Percentiles rank a stretch among this genome's conserved stretches.
These are phyloP conservation scores for Emergomyces orientalis DNA, from an alignment of 2,329 filamentous ascomycete species.

Conservation along the genomic window DNA sequence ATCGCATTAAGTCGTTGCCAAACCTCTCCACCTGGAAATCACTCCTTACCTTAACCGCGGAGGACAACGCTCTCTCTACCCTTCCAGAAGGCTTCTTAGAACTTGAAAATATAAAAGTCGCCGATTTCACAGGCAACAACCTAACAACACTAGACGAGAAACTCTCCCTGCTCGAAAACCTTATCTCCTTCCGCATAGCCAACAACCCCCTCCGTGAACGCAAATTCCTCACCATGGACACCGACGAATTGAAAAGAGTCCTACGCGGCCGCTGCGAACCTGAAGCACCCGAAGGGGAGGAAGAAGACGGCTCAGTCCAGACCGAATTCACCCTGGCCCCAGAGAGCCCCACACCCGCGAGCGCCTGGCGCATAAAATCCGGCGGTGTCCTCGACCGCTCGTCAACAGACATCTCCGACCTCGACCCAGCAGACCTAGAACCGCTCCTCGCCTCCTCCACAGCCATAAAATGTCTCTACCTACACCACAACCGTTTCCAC, in stretches of 20 bases:
- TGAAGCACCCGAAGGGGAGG: constrained; percentile 32
- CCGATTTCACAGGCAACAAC: constrained; percentile 79
- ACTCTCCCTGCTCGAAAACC: constrained; percentile 67
- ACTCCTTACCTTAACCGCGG: constrained; percentile 63
- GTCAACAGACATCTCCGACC: constrained; percentile 50
- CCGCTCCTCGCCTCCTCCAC: constrained; percentile 35
- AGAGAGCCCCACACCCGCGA: constrained; percentile 35
- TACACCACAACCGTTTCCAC: constrained; percentile 69
- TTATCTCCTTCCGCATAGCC: constrained; percentile 65
- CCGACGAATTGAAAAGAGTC: constrained; percentile 69
- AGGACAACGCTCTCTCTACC: constrained; percentile 68
- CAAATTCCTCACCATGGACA: constrained; percentile 71
- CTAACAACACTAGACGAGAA: constrained; percentile 65
- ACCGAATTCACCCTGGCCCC: constrained; percentile 34
- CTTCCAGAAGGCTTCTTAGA: constrained; percentile 68
- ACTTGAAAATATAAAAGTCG: constrained; percentile 60
- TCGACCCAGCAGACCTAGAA: constrained; percentile 42
- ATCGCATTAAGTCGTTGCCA: constrained; percentile 65
- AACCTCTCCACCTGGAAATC: constrained; percentile 64
- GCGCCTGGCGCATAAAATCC: constrained; percentile 30
- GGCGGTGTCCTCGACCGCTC: constrained; percentile 57
- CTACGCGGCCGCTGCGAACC: constrained; percentile 56
- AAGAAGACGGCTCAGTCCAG: constrained; percentile 32
- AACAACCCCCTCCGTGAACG: constrained; percentile 89
- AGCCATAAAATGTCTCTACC: constrained; percentile 49